Conservation (phyloP, 2,329 filamentous ascomycete genomes). For the Fusarium newnesense region DNA sequence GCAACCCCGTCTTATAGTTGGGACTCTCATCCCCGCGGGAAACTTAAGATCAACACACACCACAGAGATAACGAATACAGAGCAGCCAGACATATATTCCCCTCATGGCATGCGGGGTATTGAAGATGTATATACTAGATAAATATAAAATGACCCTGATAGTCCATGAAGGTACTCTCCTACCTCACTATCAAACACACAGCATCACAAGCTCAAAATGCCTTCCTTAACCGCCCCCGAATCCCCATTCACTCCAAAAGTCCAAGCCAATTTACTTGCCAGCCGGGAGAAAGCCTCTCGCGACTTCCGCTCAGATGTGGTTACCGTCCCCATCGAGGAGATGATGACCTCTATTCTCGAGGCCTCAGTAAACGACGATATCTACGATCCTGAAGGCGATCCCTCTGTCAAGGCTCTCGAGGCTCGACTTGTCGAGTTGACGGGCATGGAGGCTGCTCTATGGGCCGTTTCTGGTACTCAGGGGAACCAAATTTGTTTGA, state of each 20-base stretch:
- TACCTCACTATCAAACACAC: not conserved
- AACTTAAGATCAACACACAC: slow-evolving; percentile 10
- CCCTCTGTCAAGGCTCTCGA: slow-evolving; percentile 42
- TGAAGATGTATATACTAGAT: not conserved
- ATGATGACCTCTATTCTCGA: slow-evolving; percentile 46
- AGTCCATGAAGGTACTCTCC: not conserved
- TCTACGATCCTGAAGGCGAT: slow-evolving; percentile 43
- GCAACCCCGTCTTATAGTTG: not conserved
- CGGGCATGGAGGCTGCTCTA: slow-evolving; percentile 43
- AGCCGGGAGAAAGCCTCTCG: slow-evolving; percentile 33
- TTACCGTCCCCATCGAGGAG: slow-evolving; percentile 40
- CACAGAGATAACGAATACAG: slow-evolving; percentile 6
- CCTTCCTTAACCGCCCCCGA: slow-evolving; percentile 9
- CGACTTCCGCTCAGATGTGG: slow-evolving; percentile 45
- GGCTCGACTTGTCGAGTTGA: slow-evolving; percentile 35
- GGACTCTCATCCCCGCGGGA: slow-evolving; percentile 12
- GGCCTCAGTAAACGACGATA: slow-evolving; percentile 44
- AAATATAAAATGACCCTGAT: not conserved
- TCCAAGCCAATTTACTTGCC: slow-evolving; percentile 16
- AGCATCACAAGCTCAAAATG: slow-evolving; percentile 4
- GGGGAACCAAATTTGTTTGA: slow-evolving; percentile 44
- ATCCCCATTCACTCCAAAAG: slow-evolving; percentile 23
- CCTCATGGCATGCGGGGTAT: slow-evolving; percentile 9
- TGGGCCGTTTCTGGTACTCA: slow-evolving; percentile 44
- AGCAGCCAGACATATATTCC: not conserved